Conservation (phyloP, 208 protist species). For the Leishmania braziliensis region DNA sequence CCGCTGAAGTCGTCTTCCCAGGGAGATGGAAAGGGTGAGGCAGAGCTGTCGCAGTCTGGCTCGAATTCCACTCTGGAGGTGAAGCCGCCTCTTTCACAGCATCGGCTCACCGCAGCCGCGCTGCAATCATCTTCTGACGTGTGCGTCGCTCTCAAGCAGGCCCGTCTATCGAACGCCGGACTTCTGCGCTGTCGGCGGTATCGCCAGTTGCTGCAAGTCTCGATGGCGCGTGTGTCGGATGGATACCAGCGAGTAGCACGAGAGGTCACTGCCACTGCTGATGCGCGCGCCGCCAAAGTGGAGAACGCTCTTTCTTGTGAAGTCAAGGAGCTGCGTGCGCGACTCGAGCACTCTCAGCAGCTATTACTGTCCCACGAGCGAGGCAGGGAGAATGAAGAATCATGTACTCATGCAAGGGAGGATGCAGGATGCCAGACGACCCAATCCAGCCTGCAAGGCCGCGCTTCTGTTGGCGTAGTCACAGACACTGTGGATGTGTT, state of each 20-base stretch:
- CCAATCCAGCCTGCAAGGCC: too few species aligned
- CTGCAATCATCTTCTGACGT: background rate
- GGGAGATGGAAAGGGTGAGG: background rate
- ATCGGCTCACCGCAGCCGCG: background rate
- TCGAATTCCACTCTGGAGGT: background rate
- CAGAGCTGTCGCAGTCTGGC: background rate
- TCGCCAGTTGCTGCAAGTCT: background rate
- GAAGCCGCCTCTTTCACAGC: background rate
- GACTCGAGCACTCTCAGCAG: slow-evolving; percentile 1
- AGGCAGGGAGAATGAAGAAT: background rate
- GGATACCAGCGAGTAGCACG: slow-evolving; percentile 3
- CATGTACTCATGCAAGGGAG: background rate
- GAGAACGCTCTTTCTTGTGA: slow-evolving; percentile 14
- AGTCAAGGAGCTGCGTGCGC: slow-evolving; percentile 10
- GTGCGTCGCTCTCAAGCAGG: too few species aligned
- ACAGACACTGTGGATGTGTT: background rate
- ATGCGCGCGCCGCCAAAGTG: slow-evolving; percentile 5
- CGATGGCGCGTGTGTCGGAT: background rate
- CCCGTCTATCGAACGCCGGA: background rate
- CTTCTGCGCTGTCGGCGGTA: slow-evolving; percentile 4
- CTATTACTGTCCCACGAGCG: background rate
- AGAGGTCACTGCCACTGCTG: background rate
- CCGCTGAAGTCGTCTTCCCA: background rate
- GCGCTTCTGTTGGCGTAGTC: background rate
- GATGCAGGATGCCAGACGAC: background rate